Base-by-base conservation (phyloP, 208 protist species). In the Trypanosoma cruzi region DNA sequence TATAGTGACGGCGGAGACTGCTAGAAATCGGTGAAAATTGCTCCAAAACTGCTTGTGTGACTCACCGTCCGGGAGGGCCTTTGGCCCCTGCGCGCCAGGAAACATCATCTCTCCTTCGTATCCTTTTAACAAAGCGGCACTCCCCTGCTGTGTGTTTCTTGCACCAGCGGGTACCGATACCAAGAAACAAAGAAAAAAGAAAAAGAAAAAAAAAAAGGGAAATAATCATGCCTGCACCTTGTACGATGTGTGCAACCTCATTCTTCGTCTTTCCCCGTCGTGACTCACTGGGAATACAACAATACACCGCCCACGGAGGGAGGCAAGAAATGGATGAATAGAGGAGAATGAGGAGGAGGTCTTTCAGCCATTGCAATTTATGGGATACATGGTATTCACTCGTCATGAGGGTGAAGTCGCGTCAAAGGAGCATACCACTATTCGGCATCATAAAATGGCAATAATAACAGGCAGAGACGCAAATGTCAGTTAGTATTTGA, bases 1-100 rank as follows among this genome's bases (percentile, higher is more conserved):
- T 14, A 86, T 70, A 28, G 83, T 76, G 36, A 73, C 56, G 48
- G 79, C 75, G 0, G 84, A 78, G 52, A 90, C 71, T 40, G 74
- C 59, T 20, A 92, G 31, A 56, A 95, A 89, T 44, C 77, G 81
- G 64, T 79, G 84, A n/a, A 95, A 82, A 44, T 91, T 91, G 46
- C 54, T 70, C 85, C 90, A 92, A 57, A 90, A 89, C 80, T 81
- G 75, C 5, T 73, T 80, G 66, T 90, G 88, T 4, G 85, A 70
- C 63, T 82, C 85, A 36, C 81, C 76, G 44, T 90, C 83, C 7
- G 90, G 87, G 57, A 93, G 75, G 26, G 80, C 58, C 85, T 93
- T 79, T 22, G 90, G 90, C 7, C 74, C 70, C 31, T 85, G 74
- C 85, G 92, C 91, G 1, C 82, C 84, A 37, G 90, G 87, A 64